Evolutionary conservation across 805 yeast genomes (phyloP).

Genomic region (Suhomyces xylopsoci): DNA sequence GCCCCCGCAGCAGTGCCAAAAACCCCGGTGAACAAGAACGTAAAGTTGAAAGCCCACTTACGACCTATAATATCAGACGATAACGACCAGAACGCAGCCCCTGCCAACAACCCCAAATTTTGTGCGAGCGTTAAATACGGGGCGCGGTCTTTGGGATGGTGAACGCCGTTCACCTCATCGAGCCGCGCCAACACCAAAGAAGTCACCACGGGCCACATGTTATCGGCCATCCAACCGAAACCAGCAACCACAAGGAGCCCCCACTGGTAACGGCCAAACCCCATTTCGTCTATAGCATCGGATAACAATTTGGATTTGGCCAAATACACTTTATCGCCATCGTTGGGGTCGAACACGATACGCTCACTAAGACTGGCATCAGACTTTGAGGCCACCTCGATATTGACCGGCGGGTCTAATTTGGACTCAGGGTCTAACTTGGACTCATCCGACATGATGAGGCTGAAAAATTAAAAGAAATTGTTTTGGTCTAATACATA

Average conservation of each 20-base stretch:
- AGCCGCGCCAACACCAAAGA: constrained; percentile 30
- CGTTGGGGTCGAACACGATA: constrained; percentile 9
- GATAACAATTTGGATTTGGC: constrained; percentile 33
- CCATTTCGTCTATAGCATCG: constrained; percentile 35
- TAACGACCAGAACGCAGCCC: constrained; percentile 24
- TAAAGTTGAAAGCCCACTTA: constrained; percentile 24
- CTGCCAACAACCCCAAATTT: constrained; percentile 23
- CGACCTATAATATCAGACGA: constrained; percentile 24
- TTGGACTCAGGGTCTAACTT: neutral
- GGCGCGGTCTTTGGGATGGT: constrained; percentile 27
- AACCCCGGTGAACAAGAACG: constrained; percentile 23
- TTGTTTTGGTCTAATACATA: neutral
- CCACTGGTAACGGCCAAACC: constrained; percentile 28
- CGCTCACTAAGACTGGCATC: neutral
- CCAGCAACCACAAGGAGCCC: constrained; percentile 25
- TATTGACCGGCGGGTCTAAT: neutral
- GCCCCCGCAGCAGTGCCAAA: constrained; percentile 21
- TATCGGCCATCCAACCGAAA: constrained; percentile 36
- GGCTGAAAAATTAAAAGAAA: neutral
- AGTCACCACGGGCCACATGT: constrained; percentile 40
- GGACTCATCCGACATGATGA: neutral
- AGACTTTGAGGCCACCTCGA: neutral
- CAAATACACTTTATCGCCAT: constrained; percentile 10
- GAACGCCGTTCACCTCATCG: constrained; percentile 35
- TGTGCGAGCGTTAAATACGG: constrained; percentile 41